phyloP scores from a whole-genome alignment of 257 asterid genomes.

The Solanum ahanhuiri region DNA sequence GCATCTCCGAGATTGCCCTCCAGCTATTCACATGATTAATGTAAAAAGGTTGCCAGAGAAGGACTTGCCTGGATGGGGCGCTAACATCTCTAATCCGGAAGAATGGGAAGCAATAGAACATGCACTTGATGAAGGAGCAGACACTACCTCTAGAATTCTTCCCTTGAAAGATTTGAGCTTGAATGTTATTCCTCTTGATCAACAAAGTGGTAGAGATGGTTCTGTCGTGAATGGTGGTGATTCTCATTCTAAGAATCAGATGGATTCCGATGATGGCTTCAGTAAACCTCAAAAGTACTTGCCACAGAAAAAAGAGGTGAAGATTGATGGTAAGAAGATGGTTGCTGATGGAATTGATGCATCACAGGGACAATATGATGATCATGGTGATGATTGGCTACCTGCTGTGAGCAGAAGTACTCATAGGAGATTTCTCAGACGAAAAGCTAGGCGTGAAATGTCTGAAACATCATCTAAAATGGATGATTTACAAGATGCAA shows the following conservation, averaged over 20 bases:
- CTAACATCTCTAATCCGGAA: conserved; percentile 79
- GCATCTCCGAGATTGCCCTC: conserved; percentile 75
- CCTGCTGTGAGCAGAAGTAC: conserved; percentile 96
- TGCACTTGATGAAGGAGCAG: conserved; percentile 33
- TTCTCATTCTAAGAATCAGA: conserved; percentile 26
- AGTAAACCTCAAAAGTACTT: conserved; percentile 36
- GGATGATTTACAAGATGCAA: conserved; percentile 23
- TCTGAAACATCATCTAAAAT: conserved; percentile 27
- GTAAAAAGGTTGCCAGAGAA: conserved; percentile 91
- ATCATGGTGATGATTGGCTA: conserved; percentile 59
- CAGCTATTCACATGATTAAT: conserved; percentile 63
- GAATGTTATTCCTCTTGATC: conserved; percentile 31
- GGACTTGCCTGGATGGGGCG: conserved; percentile 98
- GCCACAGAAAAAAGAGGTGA: conserved; percentile 52
- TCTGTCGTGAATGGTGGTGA: conserved; percentile 32
- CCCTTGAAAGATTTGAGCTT: conserved; percentile 60
- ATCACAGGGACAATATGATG: conserved; percentile 62
- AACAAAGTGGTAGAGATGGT: conserved; percentile 26
- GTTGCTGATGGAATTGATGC: conserved; percentile 92
- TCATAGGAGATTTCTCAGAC: conserved; percentile 78
- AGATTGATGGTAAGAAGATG: conserved; percentile 71
- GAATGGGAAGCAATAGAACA: conserved; percentile 97
- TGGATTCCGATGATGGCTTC: conserved; percentile 24
- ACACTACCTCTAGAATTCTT: conserved; percentile 55
- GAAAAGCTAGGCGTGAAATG: conserved; percentile 81